phyloP scores from a whole-genome alignment of 202 grass and related monocot species.

The Sporobolus alterniflorus region DNA sequence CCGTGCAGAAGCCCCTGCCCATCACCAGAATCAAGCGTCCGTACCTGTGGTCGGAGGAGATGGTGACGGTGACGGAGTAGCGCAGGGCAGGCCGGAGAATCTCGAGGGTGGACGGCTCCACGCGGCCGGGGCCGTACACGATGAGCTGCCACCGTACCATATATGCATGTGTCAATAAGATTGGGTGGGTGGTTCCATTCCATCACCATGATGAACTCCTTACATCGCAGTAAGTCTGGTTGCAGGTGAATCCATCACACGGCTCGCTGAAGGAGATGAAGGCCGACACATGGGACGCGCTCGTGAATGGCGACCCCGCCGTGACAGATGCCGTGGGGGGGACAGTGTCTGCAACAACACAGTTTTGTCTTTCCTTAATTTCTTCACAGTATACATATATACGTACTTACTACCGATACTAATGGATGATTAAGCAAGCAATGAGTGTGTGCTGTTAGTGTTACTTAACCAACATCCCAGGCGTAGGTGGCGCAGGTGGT shows the following conservation, averaged over 20 bases:
- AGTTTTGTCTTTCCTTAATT: neutral
- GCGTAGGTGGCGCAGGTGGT: constrained; percentile 62
- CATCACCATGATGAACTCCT: too few relatives aligned
- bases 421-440: neutral
- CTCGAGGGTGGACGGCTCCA: constrained; percentile 71
- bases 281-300: constrained; percentile 55
- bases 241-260: constrained; percentile 85
- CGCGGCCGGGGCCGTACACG: constrained; percentile 74
- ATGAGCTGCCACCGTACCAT: constrained; percentile 71
- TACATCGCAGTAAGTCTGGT: constrained; percentile 66
- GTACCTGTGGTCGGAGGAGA: constrained; percentile 57
- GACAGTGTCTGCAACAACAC: constrained; percentile 71
- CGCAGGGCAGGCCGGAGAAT: constrained; percentile 52
- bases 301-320: constrained; percentile 63
- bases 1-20: constrained; percentile 69
- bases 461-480: constrained; percentile 87
- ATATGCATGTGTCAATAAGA: too few relatives aligned
- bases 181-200: neutral
- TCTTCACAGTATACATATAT: too few relatives aligned
- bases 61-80: constrained; percentile 59
- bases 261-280: constrained; percentile 78
- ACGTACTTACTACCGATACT: too few relatives aligned
- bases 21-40: constrained; percentile 86
- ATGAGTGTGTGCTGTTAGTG: neutral
- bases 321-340: constrained; percentile 77